Percentiles rank a stretch among this genome's conserved stretches.
Conservation (phyloP, 2,329 filamentous ascomycete species). For the Cladosporium austrohemisphaericum region DNA sequence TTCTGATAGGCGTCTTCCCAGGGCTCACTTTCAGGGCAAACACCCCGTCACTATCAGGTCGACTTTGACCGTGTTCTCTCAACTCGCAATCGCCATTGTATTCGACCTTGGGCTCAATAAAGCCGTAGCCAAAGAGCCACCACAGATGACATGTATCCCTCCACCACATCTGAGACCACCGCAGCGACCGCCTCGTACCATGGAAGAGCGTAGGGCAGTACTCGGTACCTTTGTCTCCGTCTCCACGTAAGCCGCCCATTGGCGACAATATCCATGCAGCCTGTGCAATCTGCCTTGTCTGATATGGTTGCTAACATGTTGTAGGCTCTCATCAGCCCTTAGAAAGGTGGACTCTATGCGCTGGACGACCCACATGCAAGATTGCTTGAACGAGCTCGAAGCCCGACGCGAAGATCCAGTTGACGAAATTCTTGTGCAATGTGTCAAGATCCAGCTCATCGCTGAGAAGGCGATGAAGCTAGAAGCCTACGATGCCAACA, state of each 20-base stretch:
- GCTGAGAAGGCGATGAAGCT: slow-evolving; percentile 18
- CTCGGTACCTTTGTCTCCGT: slow-evolving; percentile 10
- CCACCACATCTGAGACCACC: slow-evolving; percentile 4
- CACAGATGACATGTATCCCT: slow-evolving; percentile 9
- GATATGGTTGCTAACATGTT: neutral
- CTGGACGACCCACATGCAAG: slow-evolving; percentile 25
- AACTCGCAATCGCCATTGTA: slow-evolving; percentile 12
- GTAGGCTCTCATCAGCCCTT: slow-evolving; percentile 2
- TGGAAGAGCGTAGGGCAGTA: slow-evolving; percentile 16
- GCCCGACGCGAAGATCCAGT: slow-evolving; percentile 4
- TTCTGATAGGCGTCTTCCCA: too few relatives aligned
- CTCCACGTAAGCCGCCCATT: slow-evolving; percentile 13
- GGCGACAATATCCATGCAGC: too few relatives aligned
- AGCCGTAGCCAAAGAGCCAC: slow-evolving; percentile 4
- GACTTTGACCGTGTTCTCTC: slow-evolving; percentile 6
- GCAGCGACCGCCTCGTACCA: slow-evolving; percentile 1
- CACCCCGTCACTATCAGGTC: slow-evolving; percentile 18
- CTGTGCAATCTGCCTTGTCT: neutral
- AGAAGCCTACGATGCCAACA: neutral
- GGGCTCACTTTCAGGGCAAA: slow-evolving; percentile 30
- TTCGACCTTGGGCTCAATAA: slow-evolving; percentile 14
- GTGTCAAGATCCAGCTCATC: slow-evolving; percentile 25
- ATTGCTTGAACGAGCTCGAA: slow-evolving; percentile 21
- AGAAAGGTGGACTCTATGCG: slow-evolving; percentile 20
- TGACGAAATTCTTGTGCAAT: slow-evolving; percentile 21